phyloP scores from a whole-genome alignment of 2,329 filamentous ascomycete species.

The Ophiostoma novo-ulmi region DNA sequence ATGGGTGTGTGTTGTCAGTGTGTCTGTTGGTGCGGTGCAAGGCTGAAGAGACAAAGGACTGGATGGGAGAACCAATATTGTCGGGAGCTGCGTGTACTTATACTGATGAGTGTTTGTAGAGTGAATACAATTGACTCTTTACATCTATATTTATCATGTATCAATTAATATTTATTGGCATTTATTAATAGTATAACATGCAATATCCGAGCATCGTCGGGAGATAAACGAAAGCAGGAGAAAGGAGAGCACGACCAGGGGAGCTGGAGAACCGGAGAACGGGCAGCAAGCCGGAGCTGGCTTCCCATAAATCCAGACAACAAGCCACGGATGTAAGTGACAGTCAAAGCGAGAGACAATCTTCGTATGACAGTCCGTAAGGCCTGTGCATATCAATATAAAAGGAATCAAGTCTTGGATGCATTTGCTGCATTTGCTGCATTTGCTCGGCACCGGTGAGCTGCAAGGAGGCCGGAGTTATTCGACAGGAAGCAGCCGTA shows the following conservation, averaged over 20 bases:
- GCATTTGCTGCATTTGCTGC: neutral
- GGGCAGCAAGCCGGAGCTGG: too few species aligned
- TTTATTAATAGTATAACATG: neutral
- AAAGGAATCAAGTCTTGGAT: neutral
- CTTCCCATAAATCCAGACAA: neutral
- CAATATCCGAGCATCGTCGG: neutral
- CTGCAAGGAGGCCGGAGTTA: neutral
- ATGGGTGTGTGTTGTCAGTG: neutral
- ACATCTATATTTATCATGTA: too few species aligned
- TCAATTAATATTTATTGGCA: neutral
- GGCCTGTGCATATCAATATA: neutral
- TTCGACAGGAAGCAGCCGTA: neutral
- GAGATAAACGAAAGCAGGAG: neutral
- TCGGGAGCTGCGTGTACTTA: neutral
- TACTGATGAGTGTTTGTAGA: neutral
- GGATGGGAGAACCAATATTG: neutral
- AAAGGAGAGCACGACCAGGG: too few species aligned
- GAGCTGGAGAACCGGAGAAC: too few species aligned
- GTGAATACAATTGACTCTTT: too few species aligned
- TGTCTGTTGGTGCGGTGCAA: neutral
- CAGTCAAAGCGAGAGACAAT: neutral
- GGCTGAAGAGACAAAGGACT: neutral
- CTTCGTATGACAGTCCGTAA: neutral
- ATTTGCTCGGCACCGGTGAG: neutral
- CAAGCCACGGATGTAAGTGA: too few species aligned